Percentiles rank a stretch among this genome's conserved stretches.
phyloP scores from a whole-genome alignment of 768 basidiomycete genomes.

The Boletus vinaceobasis region DNA sequence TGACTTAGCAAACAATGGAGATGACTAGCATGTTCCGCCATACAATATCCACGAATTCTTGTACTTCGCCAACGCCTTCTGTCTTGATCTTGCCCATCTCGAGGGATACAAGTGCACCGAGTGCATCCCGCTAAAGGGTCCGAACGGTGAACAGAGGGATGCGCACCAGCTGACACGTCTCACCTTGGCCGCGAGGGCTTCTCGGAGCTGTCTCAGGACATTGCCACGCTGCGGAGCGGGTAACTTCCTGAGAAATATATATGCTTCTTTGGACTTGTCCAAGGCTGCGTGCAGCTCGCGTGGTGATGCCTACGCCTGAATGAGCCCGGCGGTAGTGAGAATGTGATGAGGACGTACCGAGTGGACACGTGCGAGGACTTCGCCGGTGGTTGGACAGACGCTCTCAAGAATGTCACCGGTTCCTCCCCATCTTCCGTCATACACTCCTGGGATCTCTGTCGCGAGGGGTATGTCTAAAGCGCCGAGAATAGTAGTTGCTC shows the following conservation, averaged over 20 bases:
- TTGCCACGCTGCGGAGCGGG: constrained; percentile 90
- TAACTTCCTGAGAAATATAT: constrained; percentile 62
- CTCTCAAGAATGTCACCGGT: constrained; percentile 67
- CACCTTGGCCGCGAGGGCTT: constrained; percentile 77
- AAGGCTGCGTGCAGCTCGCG: constrained; percentile 70
- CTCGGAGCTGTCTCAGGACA: constrained; percentile 81
- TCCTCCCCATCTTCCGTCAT: constrained; percentile 80
- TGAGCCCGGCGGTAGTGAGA: constrained; percentile 10
- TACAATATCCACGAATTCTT: constrained; percentile 94
- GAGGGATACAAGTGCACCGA: constrained; percentile 80
- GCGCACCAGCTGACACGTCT: neutral
- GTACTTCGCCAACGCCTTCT: constrained; percentile 91
- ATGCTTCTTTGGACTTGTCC: constrained; percentile 71
- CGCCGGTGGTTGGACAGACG: constrained; percentile 84
- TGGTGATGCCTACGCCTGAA: constrained; percentile 52
- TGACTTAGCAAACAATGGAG: constrained; percentile 5
- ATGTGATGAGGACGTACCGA: constrained; percentile 44
- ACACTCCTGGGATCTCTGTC: constrained; percentile 69
- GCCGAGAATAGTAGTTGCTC: constrained; percentile 66
- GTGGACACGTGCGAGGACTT: constrained; percentile 70
- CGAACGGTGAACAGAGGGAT: constrained; percentile 9
- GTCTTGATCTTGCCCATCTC: constrained; percentile 92
- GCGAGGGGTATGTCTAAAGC: constrained; percentile 56
- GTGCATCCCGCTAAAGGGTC: constrained; percentile 56
- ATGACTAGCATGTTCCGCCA: constrained; percentile 27